Base-by-base conservation (phyloP, 2,329 filamentous ascomycete genomes). In the Helotiales sp. region DNA sequence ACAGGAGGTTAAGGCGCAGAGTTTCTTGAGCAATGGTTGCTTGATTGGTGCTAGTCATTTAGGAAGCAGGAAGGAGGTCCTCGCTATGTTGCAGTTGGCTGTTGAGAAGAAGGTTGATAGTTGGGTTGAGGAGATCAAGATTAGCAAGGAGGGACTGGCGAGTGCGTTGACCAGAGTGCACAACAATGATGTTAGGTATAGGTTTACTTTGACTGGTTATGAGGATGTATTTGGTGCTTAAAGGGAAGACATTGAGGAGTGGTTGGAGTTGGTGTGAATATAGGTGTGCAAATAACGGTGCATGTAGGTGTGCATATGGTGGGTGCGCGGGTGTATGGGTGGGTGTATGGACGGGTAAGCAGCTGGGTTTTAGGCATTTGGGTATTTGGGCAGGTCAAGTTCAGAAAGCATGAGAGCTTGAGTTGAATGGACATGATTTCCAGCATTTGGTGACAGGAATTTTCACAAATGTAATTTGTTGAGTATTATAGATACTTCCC, bases 111-210 rank as follows among this genome's bases (percentile, higher is more conserved):
- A 85, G 3, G 82, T 93, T 72, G 84, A 87, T 79, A 87, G 88
- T 10, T 92, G 90, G 89, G 84, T 93, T 43, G 86, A 93, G 81
- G 82, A 89, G 75, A 87, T 96, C 55, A 87, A 90, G 60, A 91
- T 97, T 76, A 88, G 86, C 69, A 89, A 87, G 57, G 74, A 87
- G 71, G 89, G 88, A 0, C 89, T 90, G 75, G 88, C 88, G 78
- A 85, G 91, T 79, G 91, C 88, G 0, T 85, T 93, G 43, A 85
- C 88, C 77, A 84, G 89, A 70, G 86, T 95, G 68, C 87, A 90
- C 74, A 87, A 88, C 69, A 91, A 90, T 73, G 87, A 92, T 78
- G 89, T 93, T 11, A 85, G 84, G 55, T 95, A 93, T 77, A 83
- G 92, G 54, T 91, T 92, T 75, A 92, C 91, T 0, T 77, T 94